Percentiles rank a stretch among this genome's conserved stretches.
phyloP scores from a whole-genome alignment of 1,139 yeast genomes.

The Wickerhamiella infanticola region DNA sequence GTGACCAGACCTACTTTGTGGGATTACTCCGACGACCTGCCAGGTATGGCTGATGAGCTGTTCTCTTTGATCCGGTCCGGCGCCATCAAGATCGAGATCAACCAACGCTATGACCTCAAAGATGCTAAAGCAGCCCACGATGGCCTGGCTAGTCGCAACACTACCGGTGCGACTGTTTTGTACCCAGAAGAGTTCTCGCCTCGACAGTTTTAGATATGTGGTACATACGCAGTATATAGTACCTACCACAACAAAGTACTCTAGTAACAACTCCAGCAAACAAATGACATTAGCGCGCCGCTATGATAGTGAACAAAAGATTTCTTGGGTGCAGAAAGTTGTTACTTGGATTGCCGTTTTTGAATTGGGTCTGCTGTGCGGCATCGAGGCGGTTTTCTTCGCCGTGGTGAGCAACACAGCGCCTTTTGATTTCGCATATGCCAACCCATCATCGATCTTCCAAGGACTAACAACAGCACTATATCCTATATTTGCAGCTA shows the following conservation, averaged over 20 bases:
- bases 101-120: conserved; percentile 42
- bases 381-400: conserved; percentile 55
- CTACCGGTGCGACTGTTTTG: conserved; percentile 38
- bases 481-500: conserved; percentile 29
- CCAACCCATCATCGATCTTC: conserved; percentile 27
- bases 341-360: conserved; percentile 31
- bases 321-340: conserved; percentile 32
- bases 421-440: conserved; percentile 32
- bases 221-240: too few relatives aligned
- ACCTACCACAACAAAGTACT: neutral
- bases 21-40: conserved; percentile 36
- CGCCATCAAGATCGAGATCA: conserved; percentile 34
- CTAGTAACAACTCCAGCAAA: conserved; percentile 17
- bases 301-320: neutral
- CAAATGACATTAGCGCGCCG: neutral
- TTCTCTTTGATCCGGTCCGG: conserved; percentile 29
- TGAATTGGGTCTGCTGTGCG: conserved; percentile 39
- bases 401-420: conserved; percentile 40
- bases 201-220: neutral
- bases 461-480: conserved; percentile 31
- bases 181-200: neutral
- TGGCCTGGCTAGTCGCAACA: conserved; percentile 53
- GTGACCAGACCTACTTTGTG: conserved; percentile 48
- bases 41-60: conserved; percentile 46
- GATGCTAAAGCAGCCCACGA: conserved; percentile 52